Evolutionary conservation across 306 rosid species (phyloP), one percentile per base, ranked within the genome.

Genomic region (Vigna unguiculata): DNA sequence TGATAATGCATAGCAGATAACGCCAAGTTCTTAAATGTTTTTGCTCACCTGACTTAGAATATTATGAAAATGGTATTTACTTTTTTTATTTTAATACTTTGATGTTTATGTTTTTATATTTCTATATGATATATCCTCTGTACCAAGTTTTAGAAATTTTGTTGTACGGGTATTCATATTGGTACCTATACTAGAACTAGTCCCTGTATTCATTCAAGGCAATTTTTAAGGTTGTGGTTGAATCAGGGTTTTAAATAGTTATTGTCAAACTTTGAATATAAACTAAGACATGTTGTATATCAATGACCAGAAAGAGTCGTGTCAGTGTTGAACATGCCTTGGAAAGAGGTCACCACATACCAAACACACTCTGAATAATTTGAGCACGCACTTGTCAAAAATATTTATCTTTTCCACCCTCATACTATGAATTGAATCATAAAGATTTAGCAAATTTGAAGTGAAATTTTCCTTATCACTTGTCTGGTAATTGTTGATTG

Each of bases 401-500:
- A 7, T 38, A 38, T 38, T 38, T 38, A 38, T 38, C 1, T 38
- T 38, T 8, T 32, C 1, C 22, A n/a, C 67, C 22, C 45, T 61
- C 15, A 16, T 61, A n/a, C 68, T 1, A 62, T 1, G 38, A 51
- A 51, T 41, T 28, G 59, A 59, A 49, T 38, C 41, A 14, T 16
- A 49, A 7, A 49, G 41, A 36, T 55, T 13, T 81, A 46, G n/a
- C 60, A 15, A 13, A 30, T 14, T 14, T 68, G 9, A 66, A 55
- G n/a, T 36, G 25, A 13, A 72, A 40, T 8, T 2, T 65, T 68
- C 74, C 43, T 63, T 60, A 43, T 62, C 80, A 19, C 46, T 62
- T 71, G 64, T 58, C 57, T 71, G 47, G 34, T 83, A 46, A 72
- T 55, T 82, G 79, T 41, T 68, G 53, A 14, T 52, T 83, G 71